These are phyloP conservation scores for Xylariaceae sp. DNA, from an alignment of 2,329 filamentous ascomycete genomes.

Conservation along the genomic window DNA sequence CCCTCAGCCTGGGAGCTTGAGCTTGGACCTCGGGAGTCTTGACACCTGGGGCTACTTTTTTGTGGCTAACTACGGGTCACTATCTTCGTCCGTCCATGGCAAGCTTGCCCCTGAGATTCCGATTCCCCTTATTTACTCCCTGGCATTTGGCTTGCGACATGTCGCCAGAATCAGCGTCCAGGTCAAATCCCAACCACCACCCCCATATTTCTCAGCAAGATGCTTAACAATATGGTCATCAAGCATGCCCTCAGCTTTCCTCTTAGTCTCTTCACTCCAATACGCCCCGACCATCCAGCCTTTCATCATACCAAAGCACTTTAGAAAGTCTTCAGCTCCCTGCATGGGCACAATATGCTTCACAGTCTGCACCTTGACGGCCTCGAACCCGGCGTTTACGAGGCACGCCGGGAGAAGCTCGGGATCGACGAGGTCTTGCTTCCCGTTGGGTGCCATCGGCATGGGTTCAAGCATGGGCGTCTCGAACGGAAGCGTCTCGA, in stretches of 20 bases:
- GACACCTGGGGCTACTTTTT: no score
- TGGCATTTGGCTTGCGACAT: constrained; percentile 19
- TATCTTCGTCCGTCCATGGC: no score
- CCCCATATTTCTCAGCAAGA: constrained; percentile 37
- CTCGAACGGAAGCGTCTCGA: constrained; percentile 37
- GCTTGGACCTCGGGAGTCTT: no score
- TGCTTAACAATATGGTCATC: constrained; percentile 28
- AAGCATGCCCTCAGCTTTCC: constrained; percentile 35
- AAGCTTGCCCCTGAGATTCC: neutral
- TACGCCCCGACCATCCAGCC: constrained; percentile 34
- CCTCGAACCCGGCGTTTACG: constrained; percentile 32
- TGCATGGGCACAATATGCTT: constrained; percentile 29
- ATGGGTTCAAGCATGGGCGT: constrained; percentile 33
- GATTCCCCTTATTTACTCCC: neutral
- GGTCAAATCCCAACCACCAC: constrained; percentile 32
- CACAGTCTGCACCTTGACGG: constrained; percentile 34
- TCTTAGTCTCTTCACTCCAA: constrained; percentile 38
- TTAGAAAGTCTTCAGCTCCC: constrained; percentile 34
- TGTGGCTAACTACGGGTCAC: no score
- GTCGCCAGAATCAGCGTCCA: constrained; percentile 32
- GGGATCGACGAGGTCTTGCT: constrained; percentile 37
- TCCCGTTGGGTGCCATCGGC: constrained; percentile 37
- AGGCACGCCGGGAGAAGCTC: constrained; percentile 37
- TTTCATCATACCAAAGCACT: constrained; percentile 36
- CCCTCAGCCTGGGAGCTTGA: no score